Evolutionary conservation across 768 basidiomycete species (phyloP), one percentile per base, ranked within the genome.

Genomic region (Amanita thiersii): DNA sequence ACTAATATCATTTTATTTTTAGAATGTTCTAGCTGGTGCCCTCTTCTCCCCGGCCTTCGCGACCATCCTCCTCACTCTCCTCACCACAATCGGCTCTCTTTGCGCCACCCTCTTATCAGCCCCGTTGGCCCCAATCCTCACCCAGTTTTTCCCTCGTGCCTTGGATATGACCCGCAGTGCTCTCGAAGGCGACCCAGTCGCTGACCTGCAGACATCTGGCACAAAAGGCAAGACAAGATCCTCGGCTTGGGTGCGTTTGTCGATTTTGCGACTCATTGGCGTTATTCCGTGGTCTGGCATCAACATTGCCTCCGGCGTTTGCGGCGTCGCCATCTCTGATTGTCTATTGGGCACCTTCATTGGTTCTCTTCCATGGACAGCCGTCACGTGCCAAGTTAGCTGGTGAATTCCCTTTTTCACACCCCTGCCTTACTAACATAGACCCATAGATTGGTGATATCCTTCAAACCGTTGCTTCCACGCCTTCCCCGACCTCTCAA

Each of bases 261-360:
- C 90, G 2, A 75, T 94, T 44, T 74, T 97, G 48, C 79, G 93
- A 37, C 79, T 94, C 44, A 77, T 94, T 52, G 93, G 93, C 14
- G 78, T 97, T 41, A 89, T 96, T 3, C 93, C 93, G 4, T 97
- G 93, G 93, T 89, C 87, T 44, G 91, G 89, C 45, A 90, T 97
- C 69, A 97, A 97, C 59, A 86, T 97, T 44, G 92, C 92, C 33
- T 94, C 86, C 60, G 92, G 92, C 39, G 89, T 94, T 19, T 87
- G 86, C 52, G 84, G 86, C 24, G 89, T 97, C 11, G 64, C 78
- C 5, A 54, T 87, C 37, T 56, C 65, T 43, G 85, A 90, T 57
- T 90, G 87, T 54, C 68, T 81, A 55, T 64, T 90, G 37, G 88
- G 86, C 26, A 72, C 81, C 4, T 89, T 91, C 64, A 87, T 91